phyloP scores from a whole-genome alignment of 208 protist species.

The Crithidia thermophila region DNA sequence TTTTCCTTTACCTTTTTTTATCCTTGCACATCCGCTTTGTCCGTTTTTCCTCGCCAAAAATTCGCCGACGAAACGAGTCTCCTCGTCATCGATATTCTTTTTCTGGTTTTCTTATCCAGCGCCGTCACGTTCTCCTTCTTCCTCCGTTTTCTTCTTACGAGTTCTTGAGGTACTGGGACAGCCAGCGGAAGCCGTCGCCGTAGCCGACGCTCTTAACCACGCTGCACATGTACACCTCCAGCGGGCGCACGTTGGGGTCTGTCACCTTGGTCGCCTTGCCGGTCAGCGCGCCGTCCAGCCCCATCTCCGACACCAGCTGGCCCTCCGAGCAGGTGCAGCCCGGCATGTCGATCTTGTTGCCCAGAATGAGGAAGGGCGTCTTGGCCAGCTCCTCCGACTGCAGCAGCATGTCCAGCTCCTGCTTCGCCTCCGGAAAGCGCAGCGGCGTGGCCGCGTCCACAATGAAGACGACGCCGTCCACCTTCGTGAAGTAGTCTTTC shows the following conservation, averaged over 20 bases:
- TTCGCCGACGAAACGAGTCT: too few relatives aligned
- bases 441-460: slow-evolving; percentile 97
- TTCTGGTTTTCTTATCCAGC: too few relatives aligned
- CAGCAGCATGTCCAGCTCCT: slow-evolving; percentile 98
- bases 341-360: slow-evolving; percentile 99
- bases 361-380: slow-evolving; percentile 99
- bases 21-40: too few relatives aligned
- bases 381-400: slow-evolving; percentile 92
- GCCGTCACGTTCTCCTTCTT: too few relatives aligned
- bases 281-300: slow-evolving; percentile 92
- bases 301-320: slow-evolving; percentile 92
- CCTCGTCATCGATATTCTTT: too few relatives aligned
- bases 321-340: slow-evolving; percentile 93
- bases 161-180: slow-evolving; percentile 93
- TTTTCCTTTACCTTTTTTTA: too few relatives aligned
- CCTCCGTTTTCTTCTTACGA: slow-evolving; percentile 20
- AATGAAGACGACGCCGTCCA: slow-evolving; percentile 99
- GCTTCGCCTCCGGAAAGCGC: slow-evolving; percentile 96
- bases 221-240: slow-evolving; percentile 99
- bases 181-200: slow-evolving; percentile 97
- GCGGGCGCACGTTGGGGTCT: slow-evolving; percentile 89
- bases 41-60: too few relatives aligned
- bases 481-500: slow-evolving; percentile 99
- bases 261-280: slow-evolving; percentile 94
- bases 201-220: slow-evolving; percentile 98